Evolutionary conservation across 2,329 filamentous ascomycete species (phyloP), one percentile per base, ranked within the genome.

Genomic region (Diaporthe nobilis): DNA sequence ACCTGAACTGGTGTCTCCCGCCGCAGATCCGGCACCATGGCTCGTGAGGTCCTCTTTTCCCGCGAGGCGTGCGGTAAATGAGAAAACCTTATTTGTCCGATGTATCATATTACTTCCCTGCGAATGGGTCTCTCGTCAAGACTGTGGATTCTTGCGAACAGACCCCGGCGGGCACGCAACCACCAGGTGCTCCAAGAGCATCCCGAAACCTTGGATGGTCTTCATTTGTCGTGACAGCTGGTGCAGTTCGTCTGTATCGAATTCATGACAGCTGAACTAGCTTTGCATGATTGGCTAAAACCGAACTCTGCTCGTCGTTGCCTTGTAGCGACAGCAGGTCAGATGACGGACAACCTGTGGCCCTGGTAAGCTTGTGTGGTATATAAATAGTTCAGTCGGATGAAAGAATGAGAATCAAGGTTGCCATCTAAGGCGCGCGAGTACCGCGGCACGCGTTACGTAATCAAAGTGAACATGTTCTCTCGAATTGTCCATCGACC

Each of bases 31-130:
- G 63, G 63, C 20, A 39, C 20, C 20, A 39, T 51, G 31, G 44
- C 44, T 68, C 44, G 20, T 22, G 28, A 51, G 63, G 47, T 22
- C 63, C 63, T 68, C 44, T 68, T 68, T 68, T 68, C 22, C 31
- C 4, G 37, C 57, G 22, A 42, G 37, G 20, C 44, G 28, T 68
- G 63, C 8, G 47, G 47, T 68, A 39, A 68, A 53, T 53, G 65
- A 68, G 65, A 20, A 68, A 68, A 68, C 47, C 47, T 68, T 68
- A 53, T 53, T 39, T 53, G 47, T 53, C 65, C 42, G 47, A 37
- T 68, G 22, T 28, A 39, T 39, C 65, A 39, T 51, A 68, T 25
- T 22, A 17, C 44, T 53, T 28, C 47, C 34, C 47, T 68, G 44
- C 47, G 13, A 31, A 51, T 22, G 63, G 44, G 22, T n/a, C 47